Evolutionary conservation across 768 basidiomycete species (phyloP).

Genomic region (Macrolepiota dolichaula): DNA sequence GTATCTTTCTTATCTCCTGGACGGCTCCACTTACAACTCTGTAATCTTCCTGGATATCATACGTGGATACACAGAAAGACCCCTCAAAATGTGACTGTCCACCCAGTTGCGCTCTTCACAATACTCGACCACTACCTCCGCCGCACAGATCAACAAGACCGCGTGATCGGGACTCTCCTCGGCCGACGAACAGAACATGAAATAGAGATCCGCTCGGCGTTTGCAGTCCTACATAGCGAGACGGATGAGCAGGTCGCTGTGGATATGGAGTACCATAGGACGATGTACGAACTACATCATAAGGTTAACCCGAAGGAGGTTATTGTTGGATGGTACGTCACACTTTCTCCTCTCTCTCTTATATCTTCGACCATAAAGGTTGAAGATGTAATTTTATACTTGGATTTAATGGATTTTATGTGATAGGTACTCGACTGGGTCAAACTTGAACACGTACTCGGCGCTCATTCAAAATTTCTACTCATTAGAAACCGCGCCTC

Average conservation of each 20-base stretch:
- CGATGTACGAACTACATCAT: slow-evolving; percentile 88
- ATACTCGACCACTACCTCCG: slow-evolving; percentile 97
- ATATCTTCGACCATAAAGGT: too few relatives aligned
- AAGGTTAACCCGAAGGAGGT: slow-evolving; percentile 83
- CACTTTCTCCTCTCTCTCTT: neutral
- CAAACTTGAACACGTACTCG: slow-evolving; percentile 89
- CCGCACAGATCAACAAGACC: slow-evolving; percentile 72
- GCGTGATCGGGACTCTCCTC: slow-evolving; percentile 94
- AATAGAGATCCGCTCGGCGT: slow-evolving; percentile 79
- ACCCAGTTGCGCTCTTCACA: slow-evolving; percentile 90
- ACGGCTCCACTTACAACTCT: neutral
- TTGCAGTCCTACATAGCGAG: slow-evolving; percentile 91
- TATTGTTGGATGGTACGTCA: slow-evolving; percentile 89
- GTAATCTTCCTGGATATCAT: neutral
- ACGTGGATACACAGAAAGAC: slow-evolving; percentile 46
- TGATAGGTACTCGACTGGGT: slow-evolving; percentile 87
- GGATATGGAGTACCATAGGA: slow-evolving; percentile 93
- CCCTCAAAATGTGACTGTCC: slow-evolving; percentile 74
- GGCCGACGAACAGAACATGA: slow-evolving; percentile 69
- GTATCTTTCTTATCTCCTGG: neutral
- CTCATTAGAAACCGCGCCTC: slow-evolving; percentile 84
- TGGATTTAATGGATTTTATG: neutral
- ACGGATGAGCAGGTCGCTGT: slow-evolving; percentile 91
- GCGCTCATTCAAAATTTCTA: slow-evolving; percentile 98
- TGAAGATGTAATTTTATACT: neutral